phyloP scores from a whole-genome alignment of 257 asterid species.

The Capsicum chinense region DNA sequence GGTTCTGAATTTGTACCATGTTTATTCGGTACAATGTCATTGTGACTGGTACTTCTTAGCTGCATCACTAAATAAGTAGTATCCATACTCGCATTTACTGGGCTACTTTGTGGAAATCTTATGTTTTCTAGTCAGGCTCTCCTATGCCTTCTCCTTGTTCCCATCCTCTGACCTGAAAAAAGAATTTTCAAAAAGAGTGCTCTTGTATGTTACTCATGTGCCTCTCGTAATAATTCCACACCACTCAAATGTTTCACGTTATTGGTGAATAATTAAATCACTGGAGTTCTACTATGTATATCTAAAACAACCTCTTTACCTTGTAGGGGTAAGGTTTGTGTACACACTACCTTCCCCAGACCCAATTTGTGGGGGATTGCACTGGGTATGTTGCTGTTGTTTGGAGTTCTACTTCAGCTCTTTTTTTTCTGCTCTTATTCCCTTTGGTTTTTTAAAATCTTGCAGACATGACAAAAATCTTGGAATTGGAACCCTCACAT shows the following conservation, averaged over 20 bases:
- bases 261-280: neutral
- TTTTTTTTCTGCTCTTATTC: conserved; percentile 20
- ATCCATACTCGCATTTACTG: neutral
- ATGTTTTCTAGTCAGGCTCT: neutral
- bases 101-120: neutral
- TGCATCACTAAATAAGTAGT: neutral
- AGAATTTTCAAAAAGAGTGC: neutral
- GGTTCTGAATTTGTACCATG: neutral
- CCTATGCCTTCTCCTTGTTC: neutral
- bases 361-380: too few relatives aligned
- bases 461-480: conserved; percentile 77
- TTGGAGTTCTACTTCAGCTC: neutral
- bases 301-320: too few relatives aligned
- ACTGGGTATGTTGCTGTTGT: too few relatives aligned
- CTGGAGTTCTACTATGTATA: neutral
- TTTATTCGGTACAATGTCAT: neutral
- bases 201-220: neutral
- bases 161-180: neutral
- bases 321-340: too few relatives aligned
- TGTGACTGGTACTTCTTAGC: neutral
- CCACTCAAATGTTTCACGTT: neutral
- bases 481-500: conserved; percentile 81
- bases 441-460: conserved; percentile 23
- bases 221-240: neutral
- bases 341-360: too few relatives aligned